Conservation (phyloP, 768 basidiomycete genomes). For the Rhizopogon salebrosus region DNA sequence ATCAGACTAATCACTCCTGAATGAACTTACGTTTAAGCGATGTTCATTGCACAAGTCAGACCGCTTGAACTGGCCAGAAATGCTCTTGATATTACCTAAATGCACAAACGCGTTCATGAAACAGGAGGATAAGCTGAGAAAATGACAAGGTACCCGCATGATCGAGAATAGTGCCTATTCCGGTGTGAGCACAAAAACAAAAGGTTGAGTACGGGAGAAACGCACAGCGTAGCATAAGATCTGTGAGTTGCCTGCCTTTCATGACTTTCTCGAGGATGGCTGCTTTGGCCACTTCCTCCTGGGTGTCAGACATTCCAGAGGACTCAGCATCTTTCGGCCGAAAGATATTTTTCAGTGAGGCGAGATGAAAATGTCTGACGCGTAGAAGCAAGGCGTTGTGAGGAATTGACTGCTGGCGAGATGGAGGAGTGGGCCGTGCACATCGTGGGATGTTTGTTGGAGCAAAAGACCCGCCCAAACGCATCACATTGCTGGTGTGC, state of each 20-base stretch:
- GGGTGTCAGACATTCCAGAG: constrained; percentile 28
- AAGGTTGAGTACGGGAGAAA: constrained; percentile 16
- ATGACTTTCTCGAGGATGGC: constrained; percentile 81
- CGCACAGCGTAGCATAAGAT: constrained; percentile 89
- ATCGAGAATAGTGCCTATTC: constrained; percentile 80
- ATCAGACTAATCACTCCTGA: constrained; percentile 8
- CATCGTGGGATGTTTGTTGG: background rate
- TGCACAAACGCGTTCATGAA: constrained; percentile 23
- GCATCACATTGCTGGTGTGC: constrained; percentile 33
- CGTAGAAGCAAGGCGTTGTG: background rate
- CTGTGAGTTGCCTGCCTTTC: constrained; percentile 83
- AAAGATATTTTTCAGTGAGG: constrained; percentile 25
- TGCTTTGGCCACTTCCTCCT: constrained; percentile 68
- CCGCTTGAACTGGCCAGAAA: constrained; percentile 86
- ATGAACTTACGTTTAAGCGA: constrained; percentile 72
- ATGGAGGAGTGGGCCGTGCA: background rate
- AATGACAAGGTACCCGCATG: constrained; percentile 53
- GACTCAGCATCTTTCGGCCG: background rate
- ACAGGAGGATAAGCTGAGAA: constrained; percentile 9
- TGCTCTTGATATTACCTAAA: constrained; percentile 78
- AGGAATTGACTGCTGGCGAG: background rate
- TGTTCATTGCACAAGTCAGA: constrained; percentile 86
- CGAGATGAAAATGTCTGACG: constrained; percentile 5
- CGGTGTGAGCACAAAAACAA: constrained; percentile 8
- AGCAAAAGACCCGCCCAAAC: constrained; percentile 6